A percentile compares a stretch with the other conserved stretches of the same genome.
Conservation (phyloP, 2,329 filamentous ascomycete genomes). For the Pestalotiopsis sp. region DNA sequence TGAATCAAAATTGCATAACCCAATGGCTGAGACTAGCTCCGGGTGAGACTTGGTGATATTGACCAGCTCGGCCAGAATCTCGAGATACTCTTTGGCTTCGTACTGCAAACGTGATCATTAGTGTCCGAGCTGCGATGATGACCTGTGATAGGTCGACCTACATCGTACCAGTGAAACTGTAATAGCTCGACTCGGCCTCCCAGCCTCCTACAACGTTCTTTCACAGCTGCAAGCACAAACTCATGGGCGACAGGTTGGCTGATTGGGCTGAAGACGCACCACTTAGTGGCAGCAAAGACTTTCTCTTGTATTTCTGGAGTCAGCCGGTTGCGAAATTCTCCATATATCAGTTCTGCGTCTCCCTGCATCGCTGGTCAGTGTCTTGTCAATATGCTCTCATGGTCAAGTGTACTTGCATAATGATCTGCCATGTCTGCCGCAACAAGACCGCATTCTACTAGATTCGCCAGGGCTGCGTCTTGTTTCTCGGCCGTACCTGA, state of each 20-base stretch:
- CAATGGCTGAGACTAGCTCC: slow-evolving; percentile 30
- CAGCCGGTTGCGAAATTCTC: slow-evolving; percentile 30
- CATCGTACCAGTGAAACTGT: slow-evolving; percentile 38
- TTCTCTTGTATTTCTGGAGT: slow-evolving; percentile 18
- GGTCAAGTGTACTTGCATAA: slow-evolving; percentile 26
- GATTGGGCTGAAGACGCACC: slow-evolving; percentile 33
- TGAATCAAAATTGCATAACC: slow-evolving; percentile 37
- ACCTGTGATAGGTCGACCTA: slow-evolving; percentile 17
- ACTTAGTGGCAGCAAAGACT: slow-evolving; percentile 36
- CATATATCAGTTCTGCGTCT: slow-evolving; percentile 36
- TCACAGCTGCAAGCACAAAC: slow-evolving; percentile 29
- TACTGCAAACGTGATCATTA: slow-evolving; percentile 26
- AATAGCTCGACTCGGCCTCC: slow-evolving; percentile 34
- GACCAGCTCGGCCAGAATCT: slow-evolving; percentile 33
- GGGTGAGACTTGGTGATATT: slow-evolving; percentile 26
- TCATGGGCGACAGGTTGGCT: slow-evolving; percentile 24
- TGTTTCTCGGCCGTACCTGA: slow-evolving; percentile 26
- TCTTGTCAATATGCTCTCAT: neutral
- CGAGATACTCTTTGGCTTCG: slow-evolving; percentile 33
- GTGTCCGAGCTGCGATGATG: neutral
- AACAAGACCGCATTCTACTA: slow-evolving; percentile 26
- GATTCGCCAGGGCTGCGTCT: slow-evolving; percentile 24
- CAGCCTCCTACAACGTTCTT: slow-evolving; percentile 33
- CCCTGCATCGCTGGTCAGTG: slow-evolving; percentile 20
- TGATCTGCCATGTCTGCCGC: slow-evolving; percentile 39